A percentile compares a stretch with the other conserved stretches of the same genome.
These are phyloP conservation scores for Colletotrichum musicola DNA, from an alignment of 2,329 filamentous ascomycete genomes.

Conservation along the genomic window DNA sequence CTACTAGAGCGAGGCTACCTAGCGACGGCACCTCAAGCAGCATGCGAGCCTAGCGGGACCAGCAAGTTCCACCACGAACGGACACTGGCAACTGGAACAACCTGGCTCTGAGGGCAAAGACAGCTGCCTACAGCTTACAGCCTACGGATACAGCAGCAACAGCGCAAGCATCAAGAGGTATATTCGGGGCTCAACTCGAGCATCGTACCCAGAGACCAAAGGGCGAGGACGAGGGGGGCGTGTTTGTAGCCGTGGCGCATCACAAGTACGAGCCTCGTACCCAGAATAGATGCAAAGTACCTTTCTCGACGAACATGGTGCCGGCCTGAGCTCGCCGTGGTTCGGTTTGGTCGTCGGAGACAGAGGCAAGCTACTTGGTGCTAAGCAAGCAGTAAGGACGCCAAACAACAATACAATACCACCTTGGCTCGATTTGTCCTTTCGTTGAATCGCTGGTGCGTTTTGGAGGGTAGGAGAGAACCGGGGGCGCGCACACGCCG, in stretches of 20 bases:
- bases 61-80: constrained; percentile 2
- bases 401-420: neutral
- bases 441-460: constrained; percentile 25
- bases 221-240: constrained; percentile 9
- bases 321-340: constrained; percentile 11
- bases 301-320: constrained; percentile 7
- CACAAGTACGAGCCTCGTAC: constrained; percentile 8
- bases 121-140: too few relatives aligned
- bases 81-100: neutral
- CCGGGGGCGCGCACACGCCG: constrained; percentile 2
- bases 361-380: constrained; percentile 7
- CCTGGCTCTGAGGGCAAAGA: neutral
- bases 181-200: too few relatives aligned
- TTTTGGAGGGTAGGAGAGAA: constrained; percentile 28
- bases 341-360: neutral
- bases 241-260: constrained; percentile 17
- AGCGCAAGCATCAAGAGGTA: too few relatives aligned
- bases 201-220: too few relatives aligned
- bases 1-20: constrained; percentile 1
- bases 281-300: constrained; percentile 33
- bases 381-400: neutral
- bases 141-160: too few relatives aligned
- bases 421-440: neutral
- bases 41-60: neutral
- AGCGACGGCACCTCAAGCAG: neutral